Evolutionary conservation across 1,139 yeast genomes (phyloP).

Genomic region (Kodamaea fungicola): DNA sequence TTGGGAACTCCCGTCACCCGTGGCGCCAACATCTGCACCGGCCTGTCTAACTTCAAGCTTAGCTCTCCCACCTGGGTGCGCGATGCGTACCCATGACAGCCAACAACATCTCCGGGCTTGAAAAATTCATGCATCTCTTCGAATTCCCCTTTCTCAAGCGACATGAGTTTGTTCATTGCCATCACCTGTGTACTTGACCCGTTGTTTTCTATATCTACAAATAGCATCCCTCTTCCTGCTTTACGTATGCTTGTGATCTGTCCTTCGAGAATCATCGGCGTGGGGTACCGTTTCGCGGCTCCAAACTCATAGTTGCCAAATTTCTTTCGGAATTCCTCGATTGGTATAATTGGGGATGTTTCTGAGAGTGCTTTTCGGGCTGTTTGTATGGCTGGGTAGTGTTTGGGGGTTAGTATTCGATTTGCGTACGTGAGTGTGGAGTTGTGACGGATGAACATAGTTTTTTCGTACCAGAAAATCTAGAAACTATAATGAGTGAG

Average conservation of each 20-base stretch:
- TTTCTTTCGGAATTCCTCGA: slow-evolving; percentile 17
- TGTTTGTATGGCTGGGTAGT: not conserved
- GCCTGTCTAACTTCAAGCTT: slow-evolving; percentile 57
- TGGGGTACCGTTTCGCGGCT: slow-evolving; percentile 12
- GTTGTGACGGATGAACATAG: slow-evolving; percentile 10
- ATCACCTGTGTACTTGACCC: slow-evolving; percentile 54
- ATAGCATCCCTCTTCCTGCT: slow-evolving; percentile 64
- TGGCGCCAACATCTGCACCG: slow-evolving; percentile 59
- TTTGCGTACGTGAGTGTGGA: slow-evolving; percentile 18
- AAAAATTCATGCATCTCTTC: slow-evolving; percentile 41
- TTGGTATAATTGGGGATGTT: slow-evolving; percentile 9
- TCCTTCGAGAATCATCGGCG: slow-evolving; percentile 43
- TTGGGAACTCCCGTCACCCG: slow-evolving; percentile 65
- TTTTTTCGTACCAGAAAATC: too few species aligned
- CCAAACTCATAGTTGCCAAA: slow-evolving; percentile 19
- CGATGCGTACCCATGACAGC: slow-evolving; percentile 68
- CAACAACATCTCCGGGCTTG: slow-evolving; percentile 68
- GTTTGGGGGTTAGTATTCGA: slow-evolving; percentile 1
- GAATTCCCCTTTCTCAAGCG: slow-evolving; percentile 42
- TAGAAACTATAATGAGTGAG: too few species aligned
- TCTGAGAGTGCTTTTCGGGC: not conserved
- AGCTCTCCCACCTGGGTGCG: slow-evolving; percentile 75
- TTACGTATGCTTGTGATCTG: slow-evolving; percentile 53
- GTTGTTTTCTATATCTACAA: slow-evolving; percentile 66
- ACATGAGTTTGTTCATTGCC: slow-evolving; percentile 50